Evolutionary conservation across 352 stramenopile genomes (phyloP), one percentile per base, ranked within the genome.

Genomic region (Pythium periplocum): DNA sequence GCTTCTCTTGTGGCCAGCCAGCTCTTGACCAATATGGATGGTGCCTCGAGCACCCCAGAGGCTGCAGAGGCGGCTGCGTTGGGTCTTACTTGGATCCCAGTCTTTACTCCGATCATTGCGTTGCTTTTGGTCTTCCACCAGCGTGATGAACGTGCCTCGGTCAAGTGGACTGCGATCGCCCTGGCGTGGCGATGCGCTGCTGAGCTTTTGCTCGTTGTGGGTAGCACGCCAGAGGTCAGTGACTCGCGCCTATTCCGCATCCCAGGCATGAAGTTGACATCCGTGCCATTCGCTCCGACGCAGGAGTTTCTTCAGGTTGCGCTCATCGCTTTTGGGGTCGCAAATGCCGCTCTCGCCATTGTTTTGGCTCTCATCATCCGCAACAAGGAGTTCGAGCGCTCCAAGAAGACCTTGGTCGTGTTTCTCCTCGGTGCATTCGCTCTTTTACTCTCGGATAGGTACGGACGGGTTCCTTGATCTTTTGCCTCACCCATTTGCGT

Each of bases 121-220:
- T 55, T 91, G 50, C 64, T 91, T 46, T 62, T 87, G 11, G 85
- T 89, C 49, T 84, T 92, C 58, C 65, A 89, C 65, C 82, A 89
- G 60, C 76, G 77, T 34, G 78, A 92, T 64, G 67, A 67, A 32
- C 82, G 81, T n/a, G 42, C 65, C 48, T 86, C 75, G 26, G 78
- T 72, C 26, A 92, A 87, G 67, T 94, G 83, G 83, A 71, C 92
- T 42, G 83, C 83, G 6, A 88, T 89, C 61, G 75, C 75, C 40
- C 66, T 94, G n/a, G 64, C 75, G 6, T 94, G 83, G 83, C 79
- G 83, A 49, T 63, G 71, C 47, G 78, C 83, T 30, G 78, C 72
- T 6, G 83, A 94, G 56, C 52, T 89, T 38, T 66, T 90, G 8
- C 59, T 91, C 45, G 59, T 89, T 47, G 70, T 92, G 49, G 73